Conservation (phyloP, 2,329 filamentous ascomycete species). For the Aspergillus ochraceoroseus region DNA sequence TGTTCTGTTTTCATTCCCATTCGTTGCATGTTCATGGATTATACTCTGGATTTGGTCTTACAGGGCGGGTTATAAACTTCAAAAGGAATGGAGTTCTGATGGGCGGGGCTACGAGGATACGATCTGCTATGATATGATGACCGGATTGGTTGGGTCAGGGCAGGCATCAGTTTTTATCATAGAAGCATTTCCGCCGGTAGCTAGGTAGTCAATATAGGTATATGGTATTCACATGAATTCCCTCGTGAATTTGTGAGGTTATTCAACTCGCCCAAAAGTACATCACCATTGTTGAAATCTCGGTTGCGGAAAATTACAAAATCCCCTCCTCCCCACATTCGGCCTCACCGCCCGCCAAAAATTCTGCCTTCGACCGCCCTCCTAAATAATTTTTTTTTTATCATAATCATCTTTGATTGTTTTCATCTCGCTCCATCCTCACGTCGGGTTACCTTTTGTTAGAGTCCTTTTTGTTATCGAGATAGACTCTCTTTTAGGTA, state of each 20-base stretch:
- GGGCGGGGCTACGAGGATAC: slow-evolving; percentile 22
- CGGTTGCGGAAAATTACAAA: slow-evolving; percentile 14
- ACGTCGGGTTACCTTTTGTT: slow-evolving; percentile 12
- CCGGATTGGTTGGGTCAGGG: slow-evolving; percentile 20
- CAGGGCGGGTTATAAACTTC: slow-evolving; percentile 21
- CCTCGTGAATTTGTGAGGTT: no score
- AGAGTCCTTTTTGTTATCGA: slow-evolving; percentile 25
- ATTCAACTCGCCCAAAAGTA: no score
- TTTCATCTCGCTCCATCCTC: slow-evolving; percentile 20
- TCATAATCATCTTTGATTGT: not conserved
- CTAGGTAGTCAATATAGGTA: slow-evolving; percentile 26
- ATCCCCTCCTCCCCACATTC: slow-evolving; percentile 13
- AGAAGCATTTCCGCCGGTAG: slow-evolving; percentile 18
- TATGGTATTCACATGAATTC: slow-evolving; percentile 7
- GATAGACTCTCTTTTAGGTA: slow-evolving; percentile 24
- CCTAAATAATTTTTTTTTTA: slow-evolving; percentile 13
- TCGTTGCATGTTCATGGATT: slow-evolving; percentile 19
- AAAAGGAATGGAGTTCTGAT: slow-evolving; percentile 36
- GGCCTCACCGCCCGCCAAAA: slow-evolving; percentile 14
- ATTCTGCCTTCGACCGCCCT: slow-evolving; percentile 13
- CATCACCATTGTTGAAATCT: slow-evolving; percentile 2
- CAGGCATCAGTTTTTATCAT: slow-evolving; percentile 24
- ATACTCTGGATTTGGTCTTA: slow-evolving; percentile 17
- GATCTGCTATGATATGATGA: slow-evolving; percentile 20
- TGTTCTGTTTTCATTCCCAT: slow-evolving; percentile 16